These are phyloP conservation scores for Termitomyces sp. DNA, from an alignment of 768 basidiomycete species.

Conservation along the genomic window DNA sequence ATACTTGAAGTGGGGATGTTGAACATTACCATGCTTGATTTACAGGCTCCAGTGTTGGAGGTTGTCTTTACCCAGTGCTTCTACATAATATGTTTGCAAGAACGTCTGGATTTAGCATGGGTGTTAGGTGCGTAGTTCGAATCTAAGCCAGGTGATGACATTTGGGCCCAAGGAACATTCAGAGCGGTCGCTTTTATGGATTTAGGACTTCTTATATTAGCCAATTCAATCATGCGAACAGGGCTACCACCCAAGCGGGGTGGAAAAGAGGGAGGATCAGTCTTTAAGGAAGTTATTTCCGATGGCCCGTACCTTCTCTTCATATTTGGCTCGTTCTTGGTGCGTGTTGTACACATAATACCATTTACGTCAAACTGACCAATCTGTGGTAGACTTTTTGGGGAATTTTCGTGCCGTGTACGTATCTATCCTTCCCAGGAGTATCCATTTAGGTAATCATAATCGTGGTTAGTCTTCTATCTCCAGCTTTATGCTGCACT, in stretches of 20 bases:
- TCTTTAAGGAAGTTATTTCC: slow-evolving; percentile 28
- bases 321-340: slow-evolving; percentile 34
- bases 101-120: slow-evolving; percentile 34
- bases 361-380: neutral
- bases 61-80: slow-evolving; percentile 47
- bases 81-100: slow-evolving; percentile 40
- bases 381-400: slow-evolving; percentile 30
- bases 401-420: slow-evolving; percentile 49
- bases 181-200: slow-evolving; percentile 43
- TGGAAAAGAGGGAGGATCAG: slow-evolving; percentile 16
- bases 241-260: slow-evolving; percentile 25
- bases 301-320: slow-evolving; percentile 40
- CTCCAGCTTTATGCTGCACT: slow-evolving; percentile 41
- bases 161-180: slow-evolving; percentile 7
- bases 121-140: slow-evolving; percentile 29
- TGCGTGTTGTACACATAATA: slow-evolving; percentile 11
- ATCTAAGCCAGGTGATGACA: slow-evolving; percentile 17
- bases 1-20: neutral
- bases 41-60: slow-evolving; percentile 41
- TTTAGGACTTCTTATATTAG: slow-evolving; percentile 35
- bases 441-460: neutral
- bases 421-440: slow-evolving; percentile 11
- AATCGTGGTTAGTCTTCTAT: slow-evolving; percentile 36
- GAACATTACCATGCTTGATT: neutral
- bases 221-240: slow-evolving; percentile 39